phyloP scores from a whole-genome alignment of 352 stramenopile species.

The Pythium graminicola region DNA sequence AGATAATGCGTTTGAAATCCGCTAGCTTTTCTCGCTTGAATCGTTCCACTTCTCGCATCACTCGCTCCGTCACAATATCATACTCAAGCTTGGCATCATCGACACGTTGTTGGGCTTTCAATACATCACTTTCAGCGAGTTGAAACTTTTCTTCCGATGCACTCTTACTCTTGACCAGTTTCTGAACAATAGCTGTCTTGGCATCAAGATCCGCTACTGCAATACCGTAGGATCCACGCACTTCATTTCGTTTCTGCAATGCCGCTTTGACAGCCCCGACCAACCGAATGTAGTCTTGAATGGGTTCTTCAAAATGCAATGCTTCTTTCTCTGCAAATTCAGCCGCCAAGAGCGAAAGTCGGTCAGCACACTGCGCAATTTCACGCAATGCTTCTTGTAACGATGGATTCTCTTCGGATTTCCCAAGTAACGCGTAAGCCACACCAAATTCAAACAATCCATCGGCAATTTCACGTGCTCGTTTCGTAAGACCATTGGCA shows the following conservation, averaged over 20 bases:
- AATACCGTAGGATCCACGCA: conserved; percentile 81
- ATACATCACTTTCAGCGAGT: conserved; percentile 70
- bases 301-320: conserved; percentile 91
- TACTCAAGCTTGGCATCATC: conserved; percentile 90
- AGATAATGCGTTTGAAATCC: conserved; percentile 94
- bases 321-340: conserved; percentile 92
- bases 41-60: conserved; percentile 95
- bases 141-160: conserved; percentile 86
- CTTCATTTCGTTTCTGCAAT: conserved; percentile 90
- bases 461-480: conserved; percentile 93
- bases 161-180: conserved; percentile 57
- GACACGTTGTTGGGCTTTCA: conserved; percentile 76
- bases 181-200: conserved; percentile 56
- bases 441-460: conserved; percentile 96
- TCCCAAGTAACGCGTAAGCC: conserved; percentile 92
- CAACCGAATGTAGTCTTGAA: conserved; percentile 95
- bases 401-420: conserved; percentile 89
- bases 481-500: conserved; percentile 89
- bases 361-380: conserved; percentile 91
- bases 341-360: conserved; percentile 85
- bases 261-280: conserved; percentile 94
- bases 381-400: conserved; percentile 89
- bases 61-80: conserved; percentile 90
- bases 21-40: conserved; percentile 94
- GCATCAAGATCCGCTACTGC: conserved; percentile 85